A percentile compares a stretch with the other conserved stretches of the same genome.
Evolutionary conservation across 805 yeast genomes (phyloP).

Genomic region (Saccharomycopsis fibuligera): DNA sequence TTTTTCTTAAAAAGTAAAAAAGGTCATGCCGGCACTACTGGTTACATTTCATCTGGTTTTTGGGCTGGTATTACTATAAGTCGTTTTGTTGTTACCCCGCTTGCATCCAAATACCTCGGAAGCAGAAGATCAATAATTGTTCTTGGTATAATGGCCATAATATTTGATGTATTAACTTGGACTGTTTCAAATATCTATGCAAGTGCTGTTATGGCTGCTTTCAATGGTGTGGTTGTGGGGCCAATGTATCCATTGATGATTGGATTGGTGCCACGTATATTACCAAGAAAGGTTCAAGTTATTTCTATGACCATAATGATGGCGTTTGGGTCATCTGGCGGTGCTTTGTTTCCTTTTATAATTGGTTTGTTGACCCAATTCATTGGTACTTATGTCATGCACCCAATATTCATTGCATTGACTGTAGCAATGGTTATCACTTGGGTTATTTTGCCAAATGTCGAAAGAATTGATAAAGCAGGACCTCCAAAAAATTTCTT

Average conservation of each 20-base stretch:
- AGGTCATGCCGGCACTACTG: constrained; percentile 36
- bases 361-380: constrained; percentile 44
- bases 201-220: constrained; percentile 39
- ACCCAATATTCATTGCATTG: constrained; percentile 40
- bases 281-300: constrained; percentile 47
- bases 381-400: constrained; percentile 42
- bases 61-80: constrained; percentile 64
- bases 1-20: constrained; percentile 46
- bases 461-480: constrained; percentile 28
- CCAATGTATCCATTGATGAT: constrained; percentile 51
- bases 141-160: constrained; percentile 31
- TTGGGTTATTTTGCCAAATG: constrained; percentile 42
- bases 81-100: constrained; percentile 41
- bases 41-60: constrained; percentile 57
- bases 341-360: constrained; percentile 48
- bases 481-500: constrained; percentile 23
- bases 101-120: constrained; percentile 34
- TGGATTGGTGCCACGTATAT: constrained; percentile 35
- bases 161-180: constrained; percentile 42
- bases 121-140: constrained; percentile 39
- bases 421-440: constrained; percentile 29
- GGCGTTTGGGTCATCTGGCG: constrained; percentile 55
- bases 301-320: constrained; percentile 45
- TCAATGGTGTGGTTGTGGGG: constrained; percentile 50
- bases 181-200: constrained; percentile 36